Evolutionary conservation across 1,139 yeast genomes (phyloP).

Genomic region (Candida mesenterica): DNA sequence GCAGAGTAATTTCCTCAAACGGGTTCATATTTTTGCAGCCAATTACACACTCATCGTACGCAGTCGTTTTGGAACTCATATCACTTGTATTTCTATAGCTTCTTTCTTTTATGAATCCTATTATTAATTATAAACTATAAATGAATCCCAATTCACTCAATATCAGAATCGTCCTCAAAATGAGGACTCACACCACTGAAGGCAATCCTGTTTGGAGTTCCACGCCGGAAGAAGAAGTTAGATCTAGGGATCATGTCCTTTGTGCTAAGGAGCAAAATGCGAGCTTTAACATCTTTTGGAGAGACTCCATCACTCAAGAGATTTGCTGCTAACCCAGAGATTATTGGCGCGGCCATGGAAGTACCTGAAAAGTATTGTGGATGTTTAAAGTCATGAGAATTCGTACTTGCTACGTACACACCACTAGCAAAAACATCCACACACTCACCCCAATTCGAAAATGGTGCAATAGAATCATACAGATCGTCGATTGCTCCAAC

Average conservation of each 20-base stretch:
- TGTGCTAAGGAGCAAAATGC: conserved; percentile 37
- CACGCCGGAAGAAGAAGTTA: conserved; percentile 28
- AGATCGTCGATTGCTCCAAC: conserved; percentile 86
- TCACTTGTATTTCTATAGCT: too few species aligned
- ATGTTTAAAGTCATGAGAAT: conserved; percentile 18
- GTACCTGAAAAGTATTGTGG: conserved; percentile 70
- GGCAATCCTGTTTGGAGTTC: conserved; percentile 42
- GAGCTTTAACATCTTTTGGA: conserved; percentile 36
- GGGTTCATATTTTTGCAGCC: too few species aligned
- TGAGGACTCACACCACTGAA: conserved; percentile 30
- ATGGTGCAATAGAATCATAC: conserved; percentile 64
- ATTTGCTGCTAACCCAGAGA: conserved; percentile 71
- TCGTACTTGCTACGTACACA: conserved; percentile 54
- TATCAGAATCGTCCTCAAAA: neutral
- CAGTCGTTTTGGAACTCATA: too few species aligned
- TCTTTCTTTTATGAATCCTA: too few species aligned
- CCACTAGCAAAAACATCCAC: conserved; percentile 87
- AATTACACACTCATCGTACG: too few species aligned
- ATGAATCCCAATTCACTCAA: neutral
- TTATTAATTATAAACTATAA: too few species aligned
- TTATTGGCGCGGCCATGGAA: conserved; percentile 83
- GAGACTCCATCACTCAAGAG: conserved; percentile 59
- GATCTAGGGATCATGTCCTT: conserved; percentile 35
- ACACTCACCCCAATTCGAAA: conserved; percentile 87
- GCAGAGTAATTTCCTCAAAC: too few species aligned